These are phyloP conservation scores for Linum usitatissimum DNA, from an alignment of 345 rosid genomes.

Conservation along the genomic window DNA sequence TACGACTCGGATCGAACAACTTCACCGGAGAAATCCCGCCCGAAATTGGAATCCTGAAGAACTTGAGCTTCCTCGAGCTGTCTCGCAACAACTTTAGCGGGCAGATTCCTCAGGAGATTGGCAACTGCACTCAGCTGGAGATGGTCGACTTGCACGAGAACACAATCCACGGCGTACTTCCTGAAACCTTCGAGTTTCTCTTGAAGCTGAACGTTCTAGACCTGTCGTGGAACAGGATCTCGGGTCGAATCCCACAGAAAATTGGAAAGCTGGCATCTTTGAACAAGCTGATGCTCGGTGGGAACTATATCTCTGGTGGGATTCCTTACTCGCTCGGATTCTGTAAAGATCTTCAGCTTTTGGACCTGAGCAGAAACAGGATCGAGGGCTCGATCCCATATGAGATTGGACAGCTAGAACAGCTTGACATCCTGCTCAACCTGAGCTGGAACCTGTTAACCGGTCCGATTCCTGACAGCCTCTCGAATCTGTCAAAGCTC, in stretches of 20 bases:
- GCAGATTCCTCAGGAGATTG: slow-evolving; percentile 40
- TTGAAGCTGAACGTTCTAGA: slow-evolving; percentile 42
- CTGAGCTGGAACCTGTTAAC: slow-evolving; percentile 51
- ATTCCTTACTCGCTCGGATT: slow-evolving; percentile 48
- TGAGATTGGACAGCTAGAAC: slow-evolving; percentile 45
- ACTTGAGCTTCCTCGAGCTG: slow-evolving; percentile 54
- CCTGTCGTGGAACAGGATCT: slow-evolving; percentile 38
- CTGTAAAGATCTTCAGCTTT: slow-evolving; percentile 46
- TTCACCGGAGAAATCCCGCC: slow-evolving; percentile 42
- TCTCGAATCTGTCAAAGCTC: slow-evolving; percentile 45
- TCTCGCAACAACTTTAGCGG: slow-evolving; percentile 45
- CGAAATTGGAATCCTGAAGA: slow-evolving; percentile 33
- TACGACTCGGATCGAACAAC: slow-evolving; percentile 47
- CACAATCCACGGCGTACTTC: slow-evolving; percentile 37
- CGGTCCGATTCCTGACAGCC: slow-evolving; percentile 47
- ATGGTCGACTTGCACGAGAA: slow-evolving; percentile 49
- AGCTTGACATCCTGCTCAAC: slow-evolving; percentile 51
- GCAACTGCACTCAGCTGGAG: slow-evolving; percentile 46
- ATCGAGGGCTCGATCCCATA: slow-evolving; percentile 42
- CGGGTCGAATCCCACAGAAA: slow-evolving; percentile 36
- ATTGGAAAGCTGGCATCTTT: slow-evolving; percentile 48
- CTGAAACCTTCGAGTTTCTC: slow-evolving; percentile 39
- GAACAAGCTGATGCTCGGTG: slow-evolving; percentile 41
- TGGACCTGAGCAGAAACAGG: slow-evolving; percentile 51
- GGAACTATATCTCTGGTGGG: slow-evolving; percentile 39